Evolutionary conservation across 495 filamentous ascomycete genomes (phyloP).

Genomic region (Acidomyces sp.): DNA sequence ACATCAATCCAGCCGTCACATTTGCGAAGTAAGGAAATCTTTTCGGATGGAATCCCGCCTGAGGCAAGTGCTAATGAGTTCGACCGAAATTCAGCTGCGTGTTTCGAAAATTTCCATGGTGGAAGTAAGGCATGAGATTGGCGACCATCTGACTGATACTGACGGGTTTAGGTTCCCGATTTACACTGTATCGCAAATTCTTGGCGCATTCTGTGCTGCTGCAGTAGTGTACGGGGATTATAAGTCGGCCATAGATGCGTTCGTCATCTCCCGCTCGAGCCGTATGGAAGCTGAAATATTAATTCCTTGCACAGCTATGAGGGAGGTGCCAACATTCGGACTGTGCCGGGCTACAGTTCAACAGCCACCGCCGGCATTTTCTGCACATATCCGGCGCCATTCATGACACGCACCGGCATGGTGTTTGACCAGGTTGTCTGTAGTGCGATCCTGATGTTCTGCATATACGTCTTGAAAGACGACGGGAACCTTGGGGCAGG

Average conservation of each 20-base stretch:
- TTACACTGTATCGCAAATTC: constrained; percentile 26
- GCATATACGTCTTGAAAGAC: constrained; percentile 55
- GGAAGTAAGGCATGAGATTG: no score
- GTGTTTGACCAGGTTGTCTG: constrained; percentile 57
- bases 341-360: constrained; percentile 40
- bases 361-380: constrained; percentile 53
- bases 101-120: constrained; percentile 50
- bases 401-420: constrained; percentile 41
- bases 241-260: constrained; percentile 19
- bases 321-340: constrained; percentile 35
- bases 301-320: constrained; percentile 3
- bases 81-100: no score
- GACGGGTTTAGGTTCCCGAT: no score
- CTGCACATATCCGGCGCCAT: constrained; percentile 50
- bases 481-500: constrained; percentile 29
- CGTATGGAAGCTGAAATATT: no score
- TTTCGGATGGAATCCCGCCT: no score
- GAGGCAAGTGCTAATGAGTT: no score
- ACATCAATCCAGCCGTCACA: constrained; percentile 59
- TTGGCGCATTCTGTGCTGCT: constrained; percentile 25
- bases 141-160: no score
- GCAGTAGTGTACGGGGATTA: constrained; percentile 29
- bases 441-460: constrained; percentile 48
- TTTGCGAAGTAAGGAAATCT: no score
- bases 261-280: constrained; percentile 1